Base-by-base conservation (phyloP, 176 grass and related monocot species). In the Ensete ventricosum region DNA sequence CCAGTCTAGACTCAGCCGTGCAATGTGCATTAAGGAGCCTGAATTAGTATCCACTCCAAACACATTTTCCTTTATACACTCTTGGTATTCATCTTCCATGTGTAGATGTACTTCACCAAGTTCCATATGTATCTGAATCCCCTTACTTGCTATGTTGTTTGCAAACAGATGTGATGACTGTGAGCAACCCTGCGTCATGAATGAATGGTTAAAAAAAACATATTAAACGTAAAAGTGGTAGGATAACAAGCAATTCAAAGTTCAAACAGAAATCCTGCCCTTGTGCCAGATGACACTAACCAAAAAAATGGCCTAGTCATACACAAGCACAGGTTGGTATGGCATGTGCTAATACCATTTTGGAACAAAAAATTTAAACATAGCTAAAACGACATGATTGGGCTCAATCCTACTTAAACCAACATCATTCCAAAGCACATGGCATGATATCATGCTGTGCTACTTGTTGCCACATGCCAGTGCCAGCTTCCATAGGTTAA, bases 71-170 rank as follows among this genome's bases (percentile, higher is more conserved):
- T 94, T 91, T 60, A 91, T 78, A 76, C 88, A 91, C 76, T 99
- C 88, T 71, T 83, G 89, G 75, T 99, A 99, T 75, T 93, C 95
- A 81, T 99, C 95, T 76, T 91, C 88, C 95, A 99, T 89, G 81
- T 94, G 90, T 67, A 94, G 79, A 53, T 89, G 81, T 84, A 99
- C 77, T 87, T 99, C 95, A 71, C 95, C 95, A 68, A 99, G 86
- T 89, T 99, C 90, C 79, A 84, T 89, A 76, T 99, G 88, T 80
- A 99, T 78, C 64, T 94, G 95, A 87, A 94, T 89, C 54, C 88
- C 95, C 69, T 89, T 94, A 77, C 86, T 94, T 85, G 95, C 95
- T 83, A 99, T 94, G 82, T 99, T 99, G 82, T 99, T 94, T 78
- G 95, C 90, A 86, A 83, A 99, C 27, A 99, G 74, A 91, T 99